Evolutionary conservation across 2,329 filamentous ascomycete species (phyloP).

Genomic region (Trichoderma koningii): DNA sequence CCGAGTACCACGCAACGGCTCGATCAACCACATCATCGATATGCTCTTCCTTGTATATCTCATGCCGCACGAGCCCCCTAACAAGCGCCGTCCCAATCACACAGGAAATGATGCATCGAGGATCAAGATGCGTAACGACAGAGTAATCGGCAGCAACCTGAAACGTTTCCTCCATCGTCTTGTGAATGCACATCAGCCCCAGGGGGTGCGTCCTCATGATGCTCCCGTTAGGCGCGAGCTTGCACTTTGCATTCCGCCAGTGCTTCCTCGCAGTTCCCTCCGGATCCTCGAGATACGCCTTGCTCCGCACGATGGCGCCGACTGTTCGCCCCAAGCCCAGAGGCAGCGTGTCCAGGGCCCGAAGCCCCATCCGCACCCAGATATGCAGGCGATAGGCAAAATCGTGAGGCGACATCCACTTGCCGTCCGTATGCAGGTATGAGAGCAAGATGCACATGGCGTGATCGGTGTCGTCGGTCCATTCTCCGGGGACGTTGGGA

Average conservation of each 20-base stretch:
- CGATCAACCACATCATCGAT: slow-evolving; percentile 46
- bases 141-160: slow-evolving; percentile 46
- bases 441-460: slow-evolving; percentile 52
- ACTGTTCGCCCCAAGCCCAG: slow-evolving; percentile 53
- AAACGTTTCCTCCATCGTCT: slow-evolving; percentile 48
- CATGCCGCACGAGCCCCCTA: slow-evolving; percentile 49
- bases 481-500: slow-evolving; percentile 46
- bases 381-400: slow-evolving; percentile 49
- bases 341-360: slow-evolving; percentile 49
- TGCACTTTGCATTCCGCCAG: slow-evolving; percentile 46
- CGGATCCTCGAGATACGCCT: slow-evolving; percentile 45
- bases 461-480: slow-evolving; percentile 60
- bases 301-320: slow-evolving; percentile 46
- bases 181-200: slow-evolving; percentile 49
- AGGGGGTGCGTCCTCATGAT: slow-evolving; percentile 56
- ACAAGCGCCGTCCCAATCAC: slow-evolving; percentile 51
- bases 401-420: slow-evolving; percentile 41
- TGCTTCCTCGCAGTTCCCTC: slow-evolving; percentile 42
- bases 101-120: slow-evolving; percentile 53
- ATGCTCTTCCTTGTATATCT: slow-evolving; percentile 44
- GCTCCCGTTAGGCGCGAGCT: slow-evolving; percentile 53
- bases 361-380: slow-evolving; percentile 52
- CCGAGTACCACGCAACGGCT: slow-evolving; percentile 45
- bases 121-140: slow-evolving; percentile 53
- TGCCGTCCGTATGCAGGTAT: slow-evolving; percentile 48